Percentiles rank a stretch among this genome's conserved stretches.
These are phyloP conservation scores for Pythium guiyangense DNA, from an alignment of 352 stramenopile species.

Conservation along the genomic window DNA sequence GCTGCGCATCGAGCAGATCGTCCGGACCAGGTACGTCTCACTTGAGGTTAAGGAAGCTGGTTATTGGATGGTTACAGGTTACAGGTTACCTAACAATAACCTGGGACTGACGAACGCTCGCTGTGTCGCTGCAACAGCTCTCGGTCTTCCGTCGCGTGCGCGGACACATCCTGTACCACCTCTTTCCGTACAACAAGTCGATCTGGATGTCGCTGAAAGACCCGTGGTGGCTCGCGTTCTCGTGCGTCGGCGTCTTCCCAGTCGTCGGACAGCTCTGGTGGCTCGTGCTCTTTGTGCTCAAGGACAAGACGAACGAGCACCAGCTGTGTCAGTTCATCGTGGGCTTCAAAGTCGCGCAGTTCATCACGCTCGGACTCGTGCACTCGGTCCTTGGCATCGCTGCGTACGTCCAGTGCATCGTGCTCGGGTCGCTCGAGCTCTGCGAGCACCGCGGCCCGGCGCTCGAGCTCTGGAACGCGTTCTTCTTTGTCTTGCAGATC, in stretches of 20 bases:
- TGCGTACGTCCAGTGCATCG: slow-evolving; percentile 71
- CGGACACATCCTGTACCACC: slow-evolving; percentile 81
- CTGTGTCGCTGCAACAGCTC: slow-evolving; percentile 12
- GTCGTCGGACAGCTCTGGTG: slow-evolving; percentile 88
- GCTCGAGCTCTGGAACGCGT: slow-evolving; percentile 61
- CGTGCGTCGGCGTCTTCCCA: slow-evolving; percentile 74
- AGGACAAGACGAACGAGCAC: slow-evolving; percentile 91
- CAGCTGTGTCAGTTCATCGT: slow-evolving; percentile 92
- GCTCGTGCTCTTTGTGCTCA: slow-evolving; percentile 87
- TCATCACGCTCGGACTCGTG: slow-evolving; percentile 82
- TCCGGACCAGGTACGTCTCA: slow-evolving; percentile 1
- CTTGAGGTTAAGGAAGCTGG: background rate
- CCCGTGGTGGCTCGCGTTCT: slow-evolving; percentile 77
- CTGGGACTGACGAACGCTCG: background rate
- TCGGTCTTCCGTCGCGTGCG: slow-evolving; percentile 44
- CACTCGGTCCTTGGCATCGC: slow-evolving; percentile 59
- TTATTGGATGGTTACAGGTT: too few relatives aligned
- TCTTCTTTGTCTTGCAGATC: slow-evolving; percentile 85
- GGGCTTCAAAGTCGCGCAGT: slow-evolving; percentile 88
- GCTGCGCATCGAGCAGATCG: too few relatives aligned
- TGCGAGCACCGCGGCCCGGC: slow-evolving; percentile 54
- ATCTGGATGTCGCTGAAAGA: slow-evolving; percentile 86
- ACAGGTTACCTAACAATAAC: too few relatives aligned
- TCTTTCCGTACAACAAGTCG: slow-evolving; percentile 85
- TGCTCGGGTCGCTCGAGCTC: slow-evolving; percentile 44